Evolutionary conservation across 2,329 filamentous ascomycete genomes (phyloP).

Genomic region (Neonectria coccinea): DNA sequence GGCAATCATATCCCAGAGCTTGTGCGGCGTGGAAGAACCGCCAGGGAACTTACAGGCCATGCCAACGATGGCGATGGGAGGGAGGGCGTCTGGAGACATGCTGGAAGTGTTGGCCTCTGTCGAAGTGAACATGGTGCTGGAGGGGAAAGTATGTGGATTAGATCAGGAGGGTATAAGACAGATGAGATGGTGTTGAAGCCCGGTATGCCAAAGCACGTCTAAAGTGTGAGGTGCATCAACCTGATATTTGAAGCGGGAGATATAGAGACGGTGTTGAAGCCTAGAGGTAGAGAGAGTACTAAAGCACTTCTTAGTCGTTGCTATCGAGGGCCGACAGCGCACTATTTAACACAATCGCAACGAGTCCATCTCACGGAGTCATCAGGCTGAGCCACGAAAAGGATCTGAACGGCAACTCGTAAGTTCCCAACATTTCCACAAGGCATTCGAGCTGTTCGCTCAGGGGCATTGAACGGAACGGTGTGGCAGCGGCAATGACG

Average conservation of each 20-base stretch:
- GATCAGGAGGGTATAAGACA: background rate
- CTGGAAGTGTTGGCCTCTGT: background rate
- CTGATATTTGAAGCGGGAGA: background rate
- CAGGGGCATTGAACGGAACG: too few relatives aligned
- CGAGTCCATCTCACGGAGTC: background rate
- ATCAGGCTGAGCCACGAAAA: background rate
- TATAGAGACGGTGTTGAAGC: background rate
- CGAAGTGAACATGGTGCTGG: background rate
- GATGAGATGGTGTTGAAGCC: constrained; percentile 8
- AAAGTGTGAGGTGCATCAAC: background rate
- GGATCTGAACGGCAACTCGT: constrained; percentile 5
- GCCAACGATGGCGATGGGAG: constrained; percentile 38
- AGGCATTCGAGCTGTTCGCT: background rate
- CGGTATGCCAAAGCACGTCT: background rate
- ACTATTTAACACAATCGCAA: background rate
- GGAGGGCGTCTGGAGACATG: constrained; percentile 12
- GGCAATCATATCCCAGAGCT: constrained; percentile 33
- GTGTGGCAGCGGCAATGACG: background rate
- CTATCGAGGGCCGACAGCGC: background rate
- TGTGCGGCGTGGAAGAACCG: constrained; percentile 28
- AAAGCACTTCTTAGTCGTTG: background rate
- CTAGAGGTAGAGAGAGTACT: background rate
- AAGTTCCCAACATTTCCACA: background rate
- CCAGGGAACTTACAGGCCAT: constrained; percentile 41
- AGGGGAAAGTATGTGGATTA: background rate